Evolutionary conservation across 768 basidiomycete genomes (phyloP).

Genomic region (Kwoniella botswanensis): DNA sequence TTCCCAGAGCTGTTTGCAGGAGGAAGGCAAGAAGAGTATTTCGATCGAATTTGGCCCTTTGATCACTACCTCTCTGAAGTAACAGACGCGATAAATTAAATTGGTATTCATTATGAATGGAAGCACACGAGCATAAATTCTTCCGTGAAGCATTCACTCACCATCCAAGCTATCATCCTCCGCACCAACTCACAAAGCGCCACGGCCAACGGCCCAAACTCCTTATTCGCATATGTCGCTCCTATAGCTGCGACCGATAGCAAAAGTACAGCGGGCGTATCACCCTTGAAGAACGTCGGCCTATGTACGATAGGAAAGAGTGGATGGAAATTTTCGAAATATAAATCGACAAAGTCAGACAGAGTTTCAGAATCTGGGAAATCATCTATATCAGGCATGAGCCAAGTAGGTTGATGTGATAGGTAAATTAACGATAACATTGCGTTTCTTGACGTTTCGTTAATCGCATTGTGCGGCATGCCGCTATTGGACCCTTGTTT

Average conservation of each 20-base stretch:
- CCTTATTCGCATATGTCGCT: constrained; percentile 46
- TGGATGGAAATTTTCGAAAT: constrained; percentile 52
- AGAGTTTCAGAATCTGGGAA: constrained; percentile 49
- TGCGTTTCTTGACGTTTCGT: constrained; percentile 42
- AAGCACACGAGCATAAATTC: no score
- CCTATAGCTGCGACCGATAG: constrained; percentile 45
- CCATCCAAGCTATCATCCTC: constrained; percentile 52
- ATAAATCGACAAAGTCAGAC: constrained; percentile 50
- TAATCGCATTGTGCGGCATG: constrained; percentile 3
- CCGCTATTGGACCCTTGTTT: constrained; percentile 6
- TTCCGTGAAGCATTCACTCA: constrained; percentile 21
- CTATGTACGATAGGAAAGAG: constrained; percentile 47
- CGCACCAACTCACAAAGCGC: constrained; percentile 49
- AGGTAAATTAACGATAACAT: constrained; percentile 52
- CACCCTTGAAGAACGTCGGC: constrained; percentile 31
- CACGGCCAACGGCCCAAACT: constrained; percentile 46
- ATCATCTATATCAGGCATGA: constrained; percentile 47
- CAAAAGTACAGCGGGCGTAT: constrained; percentile 43
- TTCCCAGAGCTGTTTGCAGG: constrained; percentile 40
- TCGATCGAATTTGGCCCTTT: constrained; percentile 48
- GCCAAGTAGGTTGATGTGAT: constrained; percentile 46
- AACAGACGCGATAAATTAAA: neutral
- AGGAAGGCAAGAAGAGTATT: constrained; percentile 38
- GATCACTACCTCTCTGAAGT: constrained; percentile 48
- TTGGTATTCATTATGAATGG: no score